Base-by-base conservation (phyloP, 495 filamentous ascomycete genomes). In the Neurospora pannonica region DNA sequence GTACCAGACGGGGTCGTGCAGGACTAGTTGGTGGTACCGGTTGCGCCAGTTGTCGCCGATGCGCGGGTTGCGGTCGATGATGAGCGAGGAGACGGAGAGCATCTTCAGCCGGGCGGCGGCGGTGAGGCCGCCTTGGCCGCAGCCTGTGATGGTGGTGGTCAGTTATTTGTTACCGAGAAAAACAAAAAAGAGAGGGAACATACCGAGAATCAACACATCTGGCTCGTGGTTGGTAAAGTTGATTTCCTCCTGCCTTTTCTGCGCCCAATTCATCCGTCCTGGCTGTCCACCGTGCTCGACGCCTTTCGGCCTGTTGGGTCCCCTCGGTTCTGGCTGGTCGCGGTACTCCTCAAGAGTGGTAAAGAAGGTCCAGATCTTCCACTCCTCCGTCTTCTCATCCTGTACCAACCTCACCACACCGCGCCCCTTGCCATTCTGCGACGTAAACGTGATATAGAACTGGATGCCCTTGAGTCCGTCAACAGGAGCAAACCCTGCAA, bases 1-100 rank as follows among this genome's bases (percentile, higher is more conserved):
- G 76, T 89, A 93, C 88, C 90, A 92, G 5, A 94, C 89, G 0
- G 92, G 90, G 74, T 94, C 92, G 76, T 95, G 93, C 5, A 93
- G 86, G 0, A 94, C 92, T 4, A 89, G 84, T 39, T 86, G 82
- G 71, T 85, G 81, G 76, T 91, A 91, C 36, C 93, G 83, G n/a
- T 87, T 88, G 28, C 92, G 86, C 93, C 93, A 96, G 80, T 89
- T 93, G 78, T 94, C 93, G 10, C 93, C 93, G 13, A 95, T 83
- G 19, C 87, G 79, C 15, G 87, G 85, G 77, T 91, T 90, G 24
- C 82, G 81, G 78, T 96, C 93, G 74, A 95, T 87, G 34, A 92
- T 79, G 36, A 96, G 83, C 0, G 88, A 80, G 34, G 88, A 79
- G 10, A 96, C 82, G 37, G 85, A 80, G n/a, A 95, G 86, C 86